Evolutionary conservation across 805 yeast genomes (phyloP).

Genomic region (Saccharomycopsis fibuligera): DNA sequence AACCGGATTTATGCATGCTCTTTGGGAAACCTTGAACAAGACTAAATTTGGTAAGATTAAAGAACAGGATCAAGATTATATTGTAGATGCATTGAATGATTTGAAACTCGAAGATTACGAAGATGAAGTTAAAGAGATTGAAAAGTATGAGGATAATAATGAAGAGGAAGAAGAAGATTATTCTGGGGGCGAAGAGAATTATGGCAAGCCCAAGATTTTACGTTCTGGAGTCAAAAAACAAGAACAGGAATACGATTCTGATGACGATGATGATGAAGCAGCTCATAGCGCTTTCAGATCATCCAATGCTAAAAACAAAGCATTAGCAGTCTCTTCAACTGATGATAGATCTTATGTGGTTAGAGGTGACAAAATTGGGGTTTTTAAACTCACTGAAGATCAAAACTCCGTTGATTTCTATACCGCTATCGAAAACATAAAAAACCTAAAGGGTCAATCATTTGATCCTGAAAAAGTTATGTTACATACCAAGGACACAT

Average conservation of each 20-base stretch:
- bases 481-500: slow-evolving; percentile 70
- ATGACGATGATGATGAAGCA: slow-evolving; percentile 31
- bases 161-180: slow-evolving; percentile 29
- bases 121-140: slow-evolving; percentile 26
- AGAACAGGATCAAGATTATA: slow-evolving; percentile 46
- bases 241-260: slow-evolving; percentile 30
- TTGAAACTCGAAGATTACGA: slow-evolving; percentile 34
- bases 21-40: slow-evolving; percentile 57
- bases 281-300: slow-evolving; percentile 23
- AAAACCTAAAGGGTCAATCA: slow-evolving; percentile 39
- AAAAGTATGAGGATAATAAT: slow-evolving; percentile 28
- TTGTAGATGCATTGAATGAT: slow-evolving; percentile 46
- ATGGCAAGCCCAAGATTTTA: slow-evolving; percentile 30
- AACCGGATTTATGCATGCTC: slow-evolving; percentile 39
- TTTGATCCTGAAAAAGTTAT: slow-evolving; percentile 59
- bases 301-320: slow-evolving; percentile 45
- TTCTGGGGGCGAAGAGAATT: slow-evolving; percentile 32
- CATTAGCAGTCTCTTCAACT: slow-evolving; percentile 62
- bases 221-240: slow-evolving; percentile 13
- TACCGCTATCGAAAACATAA: slow-evolving; percentile 60
- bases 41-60: slow-evolving; percentile 40
- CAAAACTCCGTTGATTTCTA: slow-evolving; percentile 46
- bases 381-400: slow-evolving; percentile 55
- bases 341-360: slow-evolving; percentile 74
- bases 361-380: slow-evolving; percentile 75